Conservation (phyloP, 331 rosid species). For the Quercus tomentella region DNA sequence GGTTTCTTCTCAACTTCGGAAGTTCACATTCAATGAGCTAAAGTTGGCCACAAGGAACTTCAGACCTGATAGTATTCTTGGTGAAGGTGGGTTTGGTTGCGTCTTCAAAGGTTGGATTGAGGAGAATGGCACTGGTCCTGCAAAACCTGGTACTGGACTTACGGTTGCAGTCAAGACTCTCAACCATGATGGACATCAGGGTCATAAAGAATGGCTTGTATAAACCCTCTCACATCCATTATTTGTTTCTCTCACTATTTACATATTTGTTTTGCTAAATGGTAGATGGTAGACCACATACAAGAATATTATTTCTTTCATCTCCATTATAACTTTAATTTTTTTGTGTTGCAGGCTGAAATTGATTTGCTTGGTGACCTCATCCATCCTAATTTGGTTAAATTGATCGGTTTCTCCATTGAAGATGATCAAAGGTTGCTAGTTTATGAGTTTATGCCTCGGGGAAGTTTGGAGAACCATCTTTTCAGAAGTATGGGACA, state of each 20-base stretch:
- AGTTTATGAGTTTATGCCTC: constrained; percentile 84
- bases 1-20: constrained; percentile 67
- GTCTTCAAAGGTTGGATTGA: constrained; percentile 87
- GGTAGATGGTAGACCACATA: not conserved
- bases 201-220: constrained; percentile 99
- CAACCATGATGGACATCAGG: constrained; percentile 93
- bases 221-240: constrained; percentile 20
- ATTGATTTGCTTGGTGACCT: constrained; percentile 80
- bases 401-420: constrained; percentile 76
- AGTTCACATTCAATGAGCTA: constrained; percentile 73
- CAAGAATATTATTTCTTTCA: constrained; percentile 2
- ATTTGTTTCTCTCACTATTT: not conserved
- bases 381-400: constrained; percentile 69
- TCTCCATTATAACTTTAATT: constrained; percentile 11
- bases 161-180: constrained; percentile 90
- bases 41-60: constrained; percentile 80
- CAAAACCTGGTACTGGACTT: constrained; percentile 88
- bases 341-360: constrained; percentile 55
- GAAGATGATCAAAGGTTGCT: constrained; percentile 83
- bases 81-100: constrained; percentile 91
- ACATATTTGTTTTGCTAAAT: not conserved
- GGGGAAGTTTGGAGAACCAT: constrained; percentile 95
- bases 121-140: constrained; percentile 88
- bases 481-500: constrained; percentile 73
- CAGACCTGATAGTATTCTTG: constrained; percentile 87